Percentiles rank a stretch among this genome's conserved stretches.
Conservation (phyloP, 805 yeast species). For the Yarrowia divulgata region DNA sequence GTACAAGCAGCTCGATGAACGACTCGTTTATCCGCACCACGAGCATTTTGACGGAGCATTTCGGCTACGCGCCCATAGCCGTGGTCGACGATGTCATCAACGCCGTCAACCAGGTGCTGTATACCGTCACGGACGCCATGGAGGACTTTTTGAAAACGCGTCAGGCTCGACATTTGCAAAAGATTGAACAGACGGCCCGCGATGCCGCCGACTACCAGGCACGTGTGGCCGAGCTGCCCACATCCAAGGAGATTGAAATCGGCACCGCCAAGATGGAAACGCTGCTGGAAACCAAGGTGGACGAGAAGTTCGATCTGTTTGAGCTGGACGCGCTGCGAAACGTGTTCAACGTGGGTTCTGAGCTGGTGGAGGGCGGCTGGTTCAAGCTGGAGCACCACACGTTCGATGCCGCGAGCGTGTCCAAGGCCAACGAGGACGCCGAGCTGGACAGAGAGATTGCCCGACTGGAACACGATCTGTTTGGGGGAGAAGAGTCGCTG, state of each 20-base stretch:
- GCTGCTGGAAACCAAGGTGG: constrained; percentile 74
- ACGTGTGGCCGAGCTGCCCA: constrained; percentile 31
- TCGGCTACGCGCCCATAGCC: constrained; percentile 83
- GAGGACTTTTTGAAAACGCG: constrained; percentile 64
- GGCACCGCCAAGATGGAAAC: constrained; percentile 86
- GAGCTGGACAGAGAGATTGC: constrained; percentile 42
- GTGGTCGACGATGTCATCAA: constrained; percentile 87
- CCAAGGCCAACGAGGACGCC: constrained; percentile 20
- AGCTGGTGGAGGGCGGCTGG: constrained; percentile 69
- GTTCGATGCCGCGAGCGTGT: constrained; percentile 40
- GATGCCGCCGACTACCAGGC: constrained; percentile 41
- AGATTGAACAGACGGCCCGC: constrained; percentile 42
- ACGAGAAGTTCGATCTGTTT: constrained; percentile 82
- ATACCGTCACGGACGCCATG: constrained; percentile 79
- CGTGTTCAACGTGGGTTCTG: constrained; percentile 72
- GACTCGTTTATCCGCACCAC: constrained; percentile 48
- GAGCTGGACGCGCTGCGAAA: constrained; percentile 84
- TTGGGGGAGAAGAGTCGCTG: constrained; percentile 30
- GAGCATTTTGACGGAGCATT: constrained; percentile 77
- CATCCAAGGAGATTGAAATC: constrained; percentile 62
- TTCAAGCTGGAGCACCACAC: constrained; percentile 72
- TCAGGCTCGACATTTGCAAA: constrained; percentile 46
- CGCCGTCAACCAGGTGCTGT: constrained; percentile 83
- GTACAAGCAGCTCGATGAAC: neutral
- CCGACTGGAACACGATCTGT: constrained; percentile 42